Percentiles rank a stretch among this genome's conserved stretches.
Conservation (phyloP, 495 filamentous ascomycete species). For the Annulohypoxylon maeteangense region DNA sequence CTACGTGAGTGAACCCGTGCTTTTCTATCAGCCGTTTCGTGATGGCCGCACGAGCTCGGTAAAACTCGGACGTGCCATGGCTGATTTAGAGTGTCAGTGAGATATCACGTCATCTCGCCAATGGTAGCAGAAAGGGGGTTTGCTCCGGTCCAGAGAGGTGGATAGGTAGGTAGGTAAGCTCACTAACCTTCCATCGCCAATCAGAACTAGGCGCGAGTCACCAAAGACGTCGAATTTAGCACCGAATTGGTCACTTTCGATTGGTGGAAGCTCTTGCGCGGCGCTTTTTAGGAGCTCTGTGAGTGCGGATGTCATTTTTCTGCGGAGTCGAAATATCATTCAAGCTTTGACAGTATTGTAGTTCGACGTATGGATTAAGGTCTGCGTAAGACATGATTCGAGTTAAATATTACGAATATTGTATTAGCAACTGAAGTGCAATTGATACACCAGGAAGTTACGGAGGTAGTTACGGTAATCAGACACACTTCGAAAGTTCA, state of each 20-base stretch:
- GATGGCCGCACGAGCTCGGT: slow-evolving; percentile 28
- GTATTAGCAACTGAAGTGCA: neutral
- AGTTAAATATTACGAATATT: neutral
- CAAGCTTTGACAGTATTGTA: neutral
- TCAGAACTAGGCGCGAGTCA: slow-evolving; percentile 24
- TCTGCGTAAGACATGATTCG: neutral
- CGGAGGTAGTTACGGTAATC: too few relatives aligned
- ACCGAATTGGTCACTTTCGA: slow-evolving; percentile 24
- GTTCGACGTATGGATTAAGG: neutral
- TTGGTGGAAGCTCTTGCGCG: slow-evolving; percentile 23
- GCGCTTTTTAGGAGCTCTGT: slow-evolving; percentile 14
- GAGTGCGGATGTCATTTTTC: slow-evolving; percentile 18
- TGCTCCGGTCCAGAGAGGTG: neutral
- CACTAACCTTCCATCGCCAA: slow-evolving; percentile 32
- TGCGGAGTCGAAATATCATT: slow-evolving; percentile 10
- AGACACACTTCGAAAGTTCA: neutral
- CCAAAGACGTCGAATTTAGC: slow-evolving; percentile 32
- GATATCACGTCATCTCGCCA: neutral
- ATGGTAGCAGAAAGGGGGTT: neutral
- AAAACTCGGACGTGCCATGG: slow-evolving; percentile 36
- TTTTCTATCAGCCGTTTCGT: slow-evolving; percentile 61
- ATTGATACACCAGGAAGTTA: neutral
- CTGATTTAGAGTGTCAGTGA: slow-evolving; percentile 1
- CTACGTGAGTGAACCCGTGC: slow-evolving; percentile 63
- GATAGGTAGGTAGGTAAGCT: neutral